Percentiles rank a stretch among this genome's conserved stretches.
phyloP scores from a whole-genome alignment of 352 stramenopile species.

The Pythium angustatum region DNA sequence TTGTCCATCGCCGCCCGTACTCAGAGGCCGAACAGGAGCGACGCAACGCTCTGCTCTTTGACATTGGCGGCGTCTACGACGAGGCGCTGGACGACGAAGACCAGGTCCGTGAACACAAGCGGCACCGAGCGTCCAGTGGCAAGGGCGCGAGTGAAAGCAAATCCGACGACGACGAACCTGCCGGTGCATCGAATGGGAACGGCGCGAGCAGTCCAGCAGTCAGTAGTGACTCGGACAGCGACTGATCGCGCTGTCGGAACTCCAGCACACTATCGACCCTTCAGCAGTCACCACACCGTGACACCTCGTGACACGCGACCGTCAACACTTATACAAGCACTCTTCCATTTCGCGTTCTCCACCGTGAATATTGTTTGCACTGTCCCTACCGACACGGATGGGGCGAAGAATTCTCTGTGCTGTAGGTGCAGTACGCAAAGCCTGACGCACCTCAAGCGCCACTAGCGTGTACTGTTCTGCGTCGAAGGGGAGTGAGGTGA shows the following conservation, averaged over 20 bases:
- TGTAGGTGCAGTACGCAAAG: too few species aligned
- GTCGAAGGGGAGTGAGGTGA: too few species aligned
- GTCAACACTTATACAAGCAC: too few species aligned
- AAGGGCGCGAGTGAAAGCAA: slow-evolving; percentile 53
- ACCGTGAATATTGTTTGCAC: too few species aligned
- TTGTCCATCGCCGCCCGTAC: slow-evolving; percentile 76
- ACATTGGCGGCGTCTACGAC: slow-evolving; percentile 68
- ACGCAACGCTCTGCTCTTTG: slow-evolving; percentile 58
- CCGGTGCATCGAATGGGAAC: slow-evolving; percentile 28
- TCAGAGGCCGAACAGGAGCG: slow-evolving; percentile 65
- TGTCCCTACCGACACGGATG: too few species aligned
- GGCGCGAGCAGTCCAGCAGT: slow-evolving; percentile 64
- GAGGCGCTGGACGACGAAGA: slow-evolving; percentile 68
- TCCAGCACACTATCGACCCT: too few species aligned
- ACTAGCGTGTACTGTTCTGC: too few species aligned
- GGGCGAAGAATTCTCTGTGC: too few species aligned
- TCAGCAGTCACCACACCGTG: too few species aligned
- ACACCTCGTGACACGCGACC: too few species aligned
- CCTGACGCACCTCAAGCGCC: too few species aligned
- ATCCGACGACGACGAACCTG: slow-evolving; percentile 21
- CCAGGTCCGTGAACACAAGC: slow-evolving; percentile 63
- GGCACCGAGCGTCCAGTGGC: slow-evolving; percentile 35
- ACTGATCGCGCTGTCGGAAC: slow-evolving; percentile 25
- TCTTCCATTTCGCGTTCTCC: too few species aligned
- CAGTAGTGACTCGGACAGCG: slow-evolving; percentile 66